Base-by-base conservation (phyloP, 2,329 filamentous ascomycete genomes). In the Paecilomyces sp. region DNA sequence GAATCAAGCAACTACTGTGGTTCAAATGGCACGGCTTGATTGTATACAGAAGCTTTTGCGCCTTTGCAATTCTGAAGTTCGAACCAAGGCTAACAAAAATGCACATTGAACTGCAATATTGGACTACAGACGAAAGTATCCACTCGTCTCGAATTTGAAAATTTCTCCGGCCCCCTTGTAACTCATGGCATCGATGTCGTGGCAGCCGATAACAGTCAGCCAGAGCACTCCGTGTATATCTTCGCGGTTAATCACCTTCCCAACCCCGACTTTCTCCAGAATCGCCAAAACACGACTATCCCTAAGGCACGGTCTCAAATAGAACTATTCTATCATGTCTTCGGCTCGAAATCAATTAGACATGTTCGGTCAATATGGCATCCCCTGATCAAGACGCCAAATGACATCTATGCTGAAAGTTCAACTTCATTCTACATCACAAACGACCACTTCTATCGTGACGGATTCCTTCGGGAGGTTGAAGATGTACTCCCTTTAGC, bases 151-250 rank as follows among this genome's bases (percentile, higher is more conserved):
- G 62, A 66, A 0, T 77, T 86, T 15, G 72, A 79, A 6, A 78
- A 80, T 57, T 87, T 86, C 62, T 60, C 78, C 1, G 77, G 77
- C 0, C 76, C 83, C 0, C 85, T 87, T 56, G 66, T 82, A 5
- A 85, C 85, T 0, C 85, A 88, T 62, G 85, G 85, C 1, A 84
- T 88, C 61, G 83, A 85, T 60, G 75, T 88, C 6, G 76, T 85
- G n/a, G 41, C n/a, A 47, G 68, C 75, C 2, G 83, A 86, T 61
- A 79, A 77, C 0, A 65, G 77, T 1, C 65, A 65, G 2, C 36
- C 70, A 9, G 67, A 74, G 1, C 72, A 25, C 24, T 68, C 81
- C 0, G 80, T 87, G 5, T 87, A 85, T 63, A 82, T 88, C 54
- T 84, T 83, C 58, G 84, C 82, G 0, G 70, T 88, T 56, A 88